Evolutionary conservation across 2,329 filamentous ascomycete genomes (phyloP).

Genomic region (Westerdykella sp.): DNA sequence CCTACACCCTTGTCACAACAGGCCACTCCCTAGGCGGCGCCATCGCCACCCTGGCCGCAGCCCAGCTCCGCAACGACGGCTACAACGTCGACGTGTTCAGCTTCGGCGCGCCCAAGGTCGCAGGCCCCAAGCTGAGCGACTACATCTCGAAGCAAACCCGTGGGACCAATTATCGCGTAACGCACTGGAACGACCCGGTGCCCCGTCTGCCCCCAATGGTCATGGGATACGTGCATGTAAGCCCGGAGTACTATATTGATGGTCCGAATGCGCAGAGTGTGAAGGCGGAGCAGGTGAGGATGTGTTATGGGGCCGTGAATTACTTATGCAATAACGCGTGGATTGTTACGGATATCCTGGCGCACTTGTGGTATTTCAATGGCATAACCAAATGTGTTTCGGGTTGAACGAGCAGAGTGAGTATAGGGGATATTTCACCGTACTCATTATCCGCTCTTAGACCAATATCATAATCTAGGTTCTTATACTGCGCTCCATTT

Average conservation of each 20-base stretch:
- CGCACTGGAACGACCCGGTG: constrained; percentile 62
- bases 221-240: constrained; percentile 59
- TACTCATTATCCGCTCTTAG: too few species aligned
- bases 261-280: constrained; percentile 18
- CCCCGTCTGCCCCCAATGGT: constrained; percentile 58
- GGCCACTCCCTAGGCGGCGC: constrained; percentile 67
- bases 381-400: constrained; percentile 9
- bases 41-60: constrained; percentile 56
- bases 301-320: constrained; percentile 18
- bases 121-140: constrained; percentile 51
- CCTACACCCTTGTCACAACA: constrained; percentile 51
- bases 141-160: constrained; percentile 50
- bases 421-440: too few species aligned
- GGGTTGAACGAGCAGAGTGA: too few species aligned
- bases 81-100: constrained; percentile 43
- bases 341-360: constrained; percentile 23
- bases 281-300: constrained; percentile 15
- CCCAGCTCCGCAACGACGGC: constrained; percentile 37
- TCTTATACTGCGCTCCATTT: too few species aligned
- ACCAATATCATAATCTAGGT: too few species aligned
- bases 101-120: constrained; percentile 63
- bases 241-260: constrained; percentile 57
- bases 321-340: constrained; percentile 26
- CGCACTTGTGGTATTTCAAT: constrained; percentile 36
- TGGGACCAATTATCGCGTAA: constrained; percentile 56